These are phyloP conservation scores for Lachnellula willkommii DNA, from an alignment of 2,329 filamentous ascomycete genomes.

Conservation along the genomic window DNA sequence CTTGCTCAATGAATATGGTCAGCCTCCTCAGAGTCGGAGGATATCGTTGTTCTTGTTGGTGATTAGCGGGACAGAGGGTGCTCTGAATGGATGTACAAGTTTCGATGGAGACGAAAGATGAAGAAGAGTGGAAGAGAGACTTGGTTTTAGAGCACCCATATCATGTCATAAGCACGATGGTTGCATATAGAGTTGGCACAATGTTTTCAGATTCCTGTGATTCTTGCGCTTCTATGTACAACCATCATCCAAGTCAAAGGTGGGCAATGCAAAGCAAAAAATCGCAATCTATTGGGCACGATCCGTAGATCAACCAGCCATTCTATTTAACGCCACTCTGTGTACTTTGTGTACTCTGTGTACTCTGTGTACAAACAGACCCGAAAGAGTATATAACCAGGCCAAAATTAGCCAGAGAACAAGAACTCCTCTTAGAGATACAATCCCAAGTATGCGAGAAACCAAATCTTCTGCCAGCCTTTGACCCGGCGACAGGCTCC, in stretches of 20 bases:
- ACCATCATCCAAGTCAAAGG: too few relatives aligned
- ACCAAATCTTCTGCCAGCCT: background rate
- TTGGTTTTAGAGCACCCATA: too few relatives aligned
- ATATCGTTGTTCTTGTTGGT: too few relatives aligned
- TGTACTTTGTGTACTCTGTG: background rate
- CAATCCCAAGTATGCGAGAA: constrained; percentile 1
- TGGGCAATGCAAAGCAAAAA: background rate
- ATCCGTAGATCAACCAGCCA: background rate
- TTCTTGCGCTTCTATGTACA: too few relatives aligned
- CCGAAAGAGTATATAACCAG: background rate
- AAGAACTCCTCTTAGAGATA: background rate
- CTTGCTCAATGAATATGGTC: too few relatives aligned
- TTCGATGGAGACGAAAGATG: too few relatives aligned
- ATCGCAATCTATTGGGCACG: background rate
- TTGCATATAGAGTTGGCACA: background rate
- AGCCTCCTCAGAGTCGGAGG: too few relatives aligned
- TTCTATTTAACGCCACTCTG: background rate
- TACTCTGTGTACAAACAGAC: background rate
- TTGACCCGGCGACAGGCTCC: constrained; percentile 6
- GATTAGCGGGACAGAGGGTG: too few relatives aligned
- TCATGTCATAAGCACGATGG: background rate
- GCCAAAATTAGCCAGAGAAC: background rate
- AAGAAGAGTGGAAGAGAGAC: too few relatives aligned
- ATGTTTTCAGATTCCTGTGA: too few relatives aligned
- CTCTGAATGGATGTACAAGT: too few relatives aligned